These are phyloP conservation scores for Otatea glauca DNA, from an alignment of 176 grass and related monocot genomes.

Conservation along the genomic window DNA sequence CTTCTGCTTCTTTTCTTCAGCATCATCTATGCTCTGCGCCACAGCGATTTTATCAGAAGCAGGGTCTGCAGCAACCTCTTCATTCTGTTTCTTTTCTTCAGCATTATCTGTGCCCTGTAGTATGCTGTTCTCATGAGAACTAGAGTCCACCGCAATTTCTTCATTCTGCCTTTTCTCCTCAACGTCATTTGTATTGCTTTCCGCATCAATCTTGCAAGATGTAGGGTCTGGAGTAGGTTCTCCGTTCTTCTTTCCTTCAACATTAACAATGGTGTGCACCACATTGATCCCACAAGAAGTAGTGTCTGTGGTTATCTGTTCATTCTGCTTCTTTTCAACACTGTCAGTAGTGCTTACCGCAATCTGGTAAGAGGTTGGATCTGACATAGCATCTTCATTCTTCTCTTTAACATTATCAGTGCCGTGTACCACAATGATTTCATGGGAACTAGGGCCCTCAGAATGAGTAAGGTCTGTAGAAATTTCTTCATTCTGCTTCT, in stretches of 20 bases:
- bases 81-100: not conserved
- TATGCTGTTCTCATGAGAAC: not conserved
- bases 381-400: not conserved
- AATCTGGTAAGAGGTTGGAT: not conserved
- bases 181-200: not conserved
- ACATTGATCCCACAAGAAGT: not conserved
- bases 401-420: constrained; percentile 28
- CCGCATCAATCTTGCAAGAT: not conserved
- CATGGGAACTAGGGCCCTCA: not conserved
- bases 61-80: not conserved
- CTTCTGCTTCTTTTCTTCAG: not conserved
- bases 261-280: not conserved
- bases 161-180: constrained; percentile 10
- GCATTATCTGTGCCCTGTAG: not conserved
- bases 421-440: not conserved
- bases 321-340: not conserved
- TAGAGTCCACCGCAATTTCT: constrained; percentile 10
- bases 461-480: not conserved
- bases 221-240: not conserved
- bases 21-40: not conserved
- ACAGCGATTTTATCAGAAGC: not conserved
- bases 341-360: not conserved
- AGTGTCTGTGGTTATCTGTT: not conserved
- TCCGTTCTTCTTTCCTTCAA: constrained; percentile 11
- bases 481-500: constrained; percentile 40